A percentile compares a stretch with the other conserved stretches of the same genome.
phyloP scores from a whole-genome alignment of 2,329 filamentous ascomycete genomes.

The Penicillium sclerotigenum region DNA sequence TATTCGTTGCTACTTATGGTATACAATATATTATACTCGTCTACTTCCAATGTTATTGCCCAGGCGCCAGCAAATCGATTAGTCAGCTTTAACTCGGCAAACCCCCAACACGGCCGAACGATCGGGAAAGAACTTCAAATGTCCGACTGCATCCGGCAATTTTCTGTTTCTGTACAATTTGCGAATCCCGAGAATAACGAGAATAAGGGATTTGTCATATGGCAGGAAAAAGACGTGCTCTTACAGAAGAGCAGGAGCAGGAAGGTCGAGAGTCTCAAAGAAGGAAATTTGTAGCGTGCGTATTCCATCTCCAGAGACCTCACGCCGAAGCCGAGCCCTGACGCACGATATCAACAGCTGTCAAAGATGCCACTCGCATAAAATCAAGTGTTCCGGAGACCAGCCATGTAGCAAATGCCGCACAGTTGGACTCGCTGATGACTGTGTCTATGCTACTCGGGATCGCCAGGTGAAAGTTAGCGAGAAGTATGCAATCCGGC shows the following conservation, averaged over 20 bases:
- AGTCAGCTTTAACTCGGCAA: not conserved
- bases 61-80: not conserved
- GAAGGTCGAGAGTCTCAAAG: constrained; percentile 17
- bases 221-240: constrained; percentile 15
- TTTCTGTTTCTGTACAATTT: not conserved
- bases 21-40: not conserved
- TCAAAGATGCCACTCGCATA: constrained; percentile 46
- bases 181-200: constrained; percentile 1
- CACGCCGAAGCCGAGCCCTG: not conserved
- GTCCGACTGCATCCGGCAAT: not conserved
- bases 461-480: constrained; percentile 45
- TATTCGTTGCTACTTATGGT: not conserved
- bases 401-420: constrained; percentile 44
- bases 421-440: constrained; percentile 35
- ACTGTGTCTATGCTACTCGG: constrained; percentile 42
- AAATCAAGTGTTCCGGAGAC: constrained; percentile 49
- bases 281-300: constrained; percentile 35
- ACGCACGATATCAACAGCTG: constrained; percentile 27
- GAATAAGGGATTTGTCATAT: constrained; percentile 8
- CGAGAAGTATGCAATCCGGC: constrained; percentile 29
- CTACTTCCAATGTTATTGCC: not conserved
- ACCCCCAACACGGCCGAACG: not conserved
- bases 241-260: constrained; percentile 14
- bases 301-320: not conserved
- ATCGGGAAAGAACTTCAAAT: not conserved